A percentile compares a stretch with the other conserved stretches of the same genome.
Conservation (phyloP, 1,284 basidiomycete species). For the Rhizoctonia solani region DNA sequence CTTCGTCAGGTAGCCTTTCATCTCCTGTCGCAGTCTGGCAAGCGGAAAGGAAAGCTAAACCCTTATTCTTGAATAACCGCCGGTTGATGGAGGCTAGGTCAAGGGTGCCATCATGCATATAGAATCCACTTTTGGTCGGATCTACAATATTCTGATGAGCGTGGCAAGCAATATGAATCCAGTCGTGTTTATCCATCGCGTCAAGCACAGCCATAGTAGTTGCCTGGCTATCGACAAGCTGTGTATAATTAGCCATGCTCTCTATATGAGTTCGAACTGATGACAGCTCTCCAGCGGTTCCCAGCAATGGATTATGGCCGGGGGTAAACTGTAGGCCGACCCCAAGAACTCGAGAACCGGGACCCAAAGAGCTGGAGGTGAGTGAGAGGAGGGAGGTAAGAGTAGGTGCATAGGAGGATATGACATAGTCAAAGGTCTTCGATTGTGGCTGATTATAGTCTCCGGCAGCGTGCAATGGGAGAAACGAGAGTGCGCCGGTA, state of each 20-base stretch:
- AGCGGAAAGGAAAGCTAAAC: conserved; percentile 31
- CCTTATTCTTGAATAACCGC: not conserved
- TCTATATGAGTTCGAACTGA: not conserved
- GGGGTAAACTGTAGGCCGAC: not conserved
- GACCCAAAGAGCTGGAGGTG: not conserved
- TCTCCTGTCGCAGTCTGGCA: conserved; percentile 32
- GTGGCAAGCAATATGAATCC: too few relatives aligned
- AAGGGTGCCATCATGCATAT: conserved; percentile 8
- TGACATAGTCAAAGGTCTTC: too few relatives aligned
- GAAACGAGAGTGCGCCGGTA: conserved; percentile 38
- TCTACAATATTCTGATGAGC: not conserved
- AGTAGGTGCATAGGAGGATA: too few relatives aligned
- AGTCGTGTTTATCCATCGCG: conserved; percentile 1
- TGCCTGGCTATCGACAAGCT: not conserved
- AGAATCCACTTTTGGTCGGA: not conserved
- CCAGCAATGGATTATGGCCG: not conserved
- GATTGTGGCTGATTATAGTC: too few relatives aligned
- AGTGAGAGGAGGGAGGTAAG: too few relatives aligned
- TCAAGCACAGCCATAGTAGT: not conserved
- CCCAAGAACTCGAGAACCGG: not conserved
- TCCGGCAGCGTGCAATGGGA: too few relatives aligned
- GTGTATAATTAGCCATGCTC: not conserved
- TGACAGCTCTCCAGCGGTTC: not conserved
- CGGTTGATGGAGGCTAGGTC: not conserved
- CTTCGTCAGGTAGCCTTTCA: too few relatives aligned